Evolutionary conservation across 2,329 filamentous ascomycete genomes (phyloP).

Genomic region (Arthrobotrys megalospora): DNA sequence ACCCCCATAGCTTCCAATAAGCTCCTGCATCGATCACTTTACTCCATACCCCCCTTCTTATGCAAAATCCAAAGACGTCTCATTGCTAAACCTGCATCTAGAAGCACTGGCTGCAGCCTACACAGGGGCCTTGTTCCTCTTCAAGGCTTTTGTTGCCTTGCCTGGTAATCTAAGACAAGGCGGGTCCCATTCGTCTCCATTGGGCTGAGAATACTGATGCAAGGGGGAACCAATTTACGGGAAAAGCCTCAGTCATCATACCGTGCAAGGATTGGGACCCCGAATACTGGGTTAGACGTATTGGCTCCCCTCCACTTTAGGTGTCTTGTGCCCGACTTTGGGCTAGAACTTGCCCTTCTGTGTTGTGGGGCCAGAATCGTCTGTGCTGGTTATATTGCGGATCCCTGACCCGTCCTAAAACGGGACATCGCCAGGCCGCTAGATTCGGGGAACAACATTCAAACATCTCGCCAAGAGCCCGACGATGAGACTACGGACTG

Average conservation of each 20-base stretch:
- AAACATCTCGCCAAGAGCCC: slow-evolving; percentile 40
- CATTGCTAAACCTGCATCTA: slow-evolving; percentile 26
- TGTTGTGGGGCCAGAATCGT: slow-evolving; percentile 41
- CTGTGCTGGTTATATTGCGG: not conserved
- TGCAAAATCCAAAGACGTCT: slow-evolving; percentile 32
- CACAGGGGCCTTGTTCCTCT: slow-evolving; percentile 39
- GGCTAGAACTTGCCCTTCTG: slow-evolving; percentile 14
- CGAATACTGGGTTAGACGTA: slow-evolving; percentile 4
- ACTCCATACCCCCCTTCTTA: slow-evolving; percentile 31
- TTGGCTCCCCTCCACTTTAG: not conserved
- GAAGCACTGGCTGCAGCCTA: slow-evolving; percentile 43
- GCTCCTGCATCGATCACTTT: slow-evolving; percentile 36
- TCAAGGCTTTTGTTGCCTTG: slow-evolving; percentile 49
- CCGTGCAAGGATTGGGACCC: slow-evolving; percentile 3
- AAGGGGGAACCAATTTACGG: slow-evolving; percentile 52
- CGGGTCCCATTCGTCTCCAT: slow-evolving; percentile 47
- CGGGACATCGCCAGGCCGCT: slow-evolving; percentile 21
- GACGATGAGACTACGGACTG: slow-evolving; percentile 7
- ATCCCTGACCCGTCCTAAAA: slow-evolving; percentile 13
- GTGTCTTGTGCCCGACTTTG: not conserved
- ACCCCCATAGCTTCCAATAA: slow-evolving; percentile 32
- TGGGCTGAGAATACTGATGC: slow-evolving; percentile 37
- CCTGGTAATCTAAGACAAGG: slow-evolving; percentile 50
- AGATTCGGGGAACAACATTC: slow-evolving; percentile 29
- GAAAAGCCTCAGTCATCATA: slow-evolving; percentile 44